phyloP scores from a whole-genome alignment of 148 eudicot species.

The Drosera capensis region DNA sequence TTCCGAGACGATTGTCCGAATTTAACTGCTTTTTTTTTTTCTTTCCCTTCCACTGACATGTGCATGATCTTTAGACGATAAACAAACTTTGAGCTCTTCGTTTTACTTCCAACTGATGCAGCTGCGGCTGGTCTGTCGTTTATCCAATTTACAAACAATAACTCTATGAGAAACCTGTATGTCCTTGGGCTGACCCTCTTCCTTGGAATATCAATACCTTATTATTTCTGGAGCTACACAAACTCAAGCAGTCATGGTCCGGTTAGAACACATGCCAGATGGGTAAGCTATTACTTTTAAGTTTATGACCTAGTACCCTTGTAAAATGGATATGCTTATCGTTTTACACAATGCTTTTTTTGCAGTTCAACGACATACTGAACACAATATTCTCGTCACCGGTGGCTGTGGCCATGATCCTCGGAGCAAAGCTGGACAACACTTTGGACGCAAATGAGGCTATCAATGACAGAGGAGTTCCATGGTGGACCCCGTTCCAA shows the following conservation, averaged over 20 bases:
- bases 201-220: constrained; percentile 85
- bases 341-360: neutral
- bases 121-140: constrained; percentile 80
- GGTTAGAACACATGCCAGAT: constrained; percentile 56
- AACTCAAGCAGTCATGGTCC: constrained; percentile 46
- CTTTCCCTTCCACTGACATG: neutral
- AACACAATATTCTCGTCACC: constrained; percentile 82
- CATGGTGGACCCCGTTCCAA: constrained; percentile 87
- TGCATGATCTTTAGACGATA: neutral
- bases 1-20: neutral
- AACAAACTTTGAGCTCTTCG: neutral
- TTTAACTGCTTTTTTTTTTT: neutral
- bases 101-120: constrained; percentile 11
- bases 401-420: constrained; percentile 62
- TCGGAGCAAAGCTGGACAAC: constrained; percentile 57
- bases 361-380: constrained; percentile 84
- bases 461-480: constrained; percentile 52
- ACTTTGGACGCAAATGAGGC: constrained; percentile 39
- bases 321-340: too few relatives aligned
- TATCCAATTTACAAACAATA: constrained; percentile 66
- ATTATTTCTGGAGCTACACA: constrained; percentile 58
- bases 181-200: constrained; percentile 70
- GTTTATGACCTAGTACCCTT: too few relatives aligned
- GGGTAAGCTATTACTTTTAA: too few relatives aligned
- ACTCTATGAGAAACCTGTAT: constrained; percentile 80